These are phyloP conservation scores for Paramecium bursaria DNA, from an alignment of 73 alveolate species.

Conservation along the genomic window DNA sequence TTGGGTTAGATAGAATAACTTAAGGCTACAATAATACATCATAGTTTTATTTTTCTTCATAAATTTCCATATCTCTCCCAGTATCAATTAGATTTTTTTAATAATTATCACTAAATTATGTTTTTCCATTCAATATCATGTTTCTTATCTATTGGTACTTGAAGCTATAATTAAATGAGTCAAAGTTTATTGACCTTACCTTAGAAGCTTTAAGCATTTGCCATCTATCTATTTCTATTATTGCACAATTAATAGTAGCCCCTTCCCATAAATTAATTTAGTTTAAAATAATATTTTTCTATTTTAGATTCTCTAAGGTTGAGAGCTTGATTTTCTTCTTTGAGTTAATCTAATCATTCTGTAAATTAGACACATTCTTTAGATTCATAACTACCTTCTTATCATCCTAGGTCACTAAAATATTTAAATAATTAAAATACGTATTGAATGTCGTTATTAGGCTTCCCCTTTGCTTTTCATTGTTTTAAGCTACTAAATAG, in stretches of 20 bases:
- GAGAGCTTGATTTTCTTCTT: no score
- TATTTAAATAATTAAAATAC: no score
- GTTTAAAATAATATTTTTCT: no score
- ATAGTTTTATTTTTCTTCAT: conserved; percentile 40
- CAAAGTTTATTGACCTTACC: background rate
- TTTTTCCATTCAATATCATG: background rate
- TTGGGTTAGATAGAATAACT: no score
- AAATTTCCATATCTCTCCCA: conserved; percentile 41
- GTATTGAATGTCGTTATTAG: no score
- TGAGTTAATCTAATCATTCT: no score
- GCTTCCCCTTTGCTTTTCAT: no score
- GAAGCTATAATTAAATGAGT: conserved; percentile 5
- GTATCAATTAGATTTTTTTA: conserved; percentile 30
- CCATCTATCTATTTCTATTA: conserved; percentile 12
- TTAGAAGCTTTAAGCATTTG: background rate
- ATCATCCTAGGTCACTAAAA: no score
- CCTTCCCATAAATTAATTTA: no score
- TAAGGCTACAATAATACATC: background rate
- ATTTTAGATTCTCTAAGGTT: no score
- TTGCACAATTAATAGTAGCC: background rate
- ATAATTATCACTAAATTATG: conserved; percentile 25
- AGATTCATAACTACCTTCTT: background rate
- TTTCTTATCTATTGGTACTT: background rate
- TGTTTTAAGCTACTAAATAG: no score
- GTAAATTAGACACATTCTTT: background rate